Evolutionary conservation across 805 yeast genomes (phyloP), one percentile per base, ranked within the genome.

Genomic region (Candida manassasensis): DNA sequence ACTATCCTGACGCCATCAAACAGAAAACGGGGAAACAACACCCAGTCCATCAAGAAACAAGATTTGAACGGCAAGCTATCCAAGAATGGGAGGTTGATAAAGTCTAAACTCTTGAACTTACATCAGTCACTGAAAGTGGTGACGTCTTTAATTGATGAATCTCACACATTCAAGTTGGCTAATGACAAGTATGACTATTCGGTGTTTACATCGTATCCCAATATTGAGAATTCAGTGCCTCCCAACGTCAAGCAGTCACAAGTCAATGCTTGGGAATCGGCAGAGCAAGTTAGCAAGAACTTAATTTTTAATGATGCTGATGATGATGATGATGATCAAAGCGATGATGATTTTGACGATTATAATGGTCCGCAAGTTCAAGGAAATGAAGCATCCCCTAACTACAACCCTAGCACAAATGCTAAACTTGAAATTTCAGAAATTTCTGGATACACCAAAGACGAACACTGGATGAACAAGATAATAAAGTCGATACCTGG

Each of bases 251-350:
- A 61, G 45, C 62, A 60, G 27, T 60, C 69, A n/a, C 71, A 65
- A 42, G 50, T 66, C 9, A 55, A 57, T 34, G 71, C 71, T 13
- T 67, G 73, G 73, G 71, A 67, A 40, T 55, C 63, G 18, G 71
- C 70, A 1, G 71, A 67, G 39, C 58, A 60, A 41, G 55, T 62
- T 28, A 55, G 60, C 37, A 45, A 50, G 17, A 63, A 56, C 35
- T 41, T 65, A 21, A 63, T 67, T 2, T 65, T 66, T 38, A 65
- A 60, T 30, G 48, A 49, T 32, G 50, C 50, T 11, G 48, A 52
- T 17, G 60, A 52, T 32, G 40, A 42, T 21, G 49, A 47, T 11
- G 52, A 47, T 21, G 55, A 49, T 0, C 55, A 37, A n/a, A 39
- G 40, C 25, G 41, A 34, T 9, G 45, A 45, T 1, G 50, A 42